phyloP scores from a whole-genome alignment of 176 grass and related monocot species.

The Oropetium thomaeum region DNA sequence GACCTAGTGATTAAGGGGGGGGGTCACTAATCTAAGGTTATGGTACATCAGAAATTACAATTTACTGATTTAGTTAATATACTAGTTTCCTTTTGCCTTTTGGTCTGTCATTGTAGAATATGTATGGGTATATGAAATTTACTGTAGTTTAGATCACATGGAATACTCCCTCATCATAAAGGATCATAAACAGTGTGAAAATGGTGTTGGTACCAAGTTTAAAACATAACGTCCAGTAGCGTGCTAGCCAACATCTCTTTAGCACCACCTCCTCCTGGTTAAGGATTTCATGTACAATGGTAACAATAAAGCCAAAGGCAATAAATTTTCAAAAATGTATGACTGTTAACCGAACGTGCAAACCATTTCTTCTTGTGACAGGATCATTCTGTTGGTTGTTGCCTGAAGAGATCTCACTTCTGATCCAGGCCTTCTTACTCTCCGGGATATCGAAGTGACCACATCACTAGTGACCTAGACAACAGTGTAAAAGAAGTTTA shows the following conservation, averaged over 20 bases:
- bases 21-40: not conserved
- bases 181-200: conserved; percentile 12
- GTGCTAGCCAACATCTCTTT: conserved; percentile 97
- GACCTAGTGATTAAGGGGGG: too few relatives aligned
- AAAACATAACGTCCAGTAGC: conserved; percentile 88
- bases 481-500: conserved; percentile 26
- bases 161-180: conserved; percentile 15
- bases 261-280: conserved; percentile 85
- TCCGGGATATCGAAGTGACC: conserved; percentile 37
- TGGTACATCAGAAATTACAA: conserved; percentile 16
- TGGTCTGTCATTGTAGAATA: conserved; percentile 9
- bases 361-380: conserved; percentile 93
- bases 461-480: conserved; percentile 46
- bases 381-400: conserved; percentile 70
- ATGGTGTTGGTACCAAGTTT: conserved; percentile 61
- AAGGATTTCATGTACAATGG: conserved; percentile 39
- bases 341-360: conserved; percentile 6
- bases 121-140: conserved; percentile 14
- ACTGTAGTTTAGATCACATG: conserved; percentile 1
- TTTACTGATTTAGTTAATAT: conserved; percentile 10
- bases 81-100: conserved; percentile 6
- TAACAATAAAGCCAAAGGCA: conserved; percentile 19
- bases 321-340: conserved; percentile 8
- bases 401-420: conserved; percentile 60
- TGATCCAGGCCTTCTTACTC: conserved; percentile 50